A percentile compares a stretch with the other conserved stretches of the same genome.
Conservation (phyloP, 2,329 filamentous ascomycete genomes). For the Dryadomyces quercus-mongolicae region DNA sequence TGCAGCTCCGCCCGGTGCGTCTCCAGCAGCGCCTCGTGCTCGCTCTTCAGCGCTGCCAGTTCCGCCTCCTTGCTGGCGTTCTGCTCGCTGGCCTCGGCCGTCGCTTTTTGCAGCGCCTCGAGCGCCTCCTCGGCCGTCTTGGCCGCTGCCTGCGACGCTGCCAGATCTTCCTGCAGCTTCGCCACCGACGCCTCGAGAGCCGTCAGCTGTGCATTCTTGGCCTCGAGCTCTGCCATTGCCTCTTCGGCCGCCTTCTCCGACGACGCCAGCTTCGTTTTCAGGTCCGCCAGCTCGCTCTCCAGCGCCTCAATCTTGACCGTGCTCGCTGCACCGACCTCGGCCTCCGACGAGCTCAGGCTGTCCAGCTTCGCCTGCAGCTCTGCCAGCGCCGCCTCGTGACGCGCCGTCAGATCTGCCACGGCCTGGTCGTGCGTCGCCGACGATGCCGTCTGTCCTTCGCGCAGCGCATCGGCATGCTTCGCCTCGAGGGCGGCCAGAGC, state of each 20-base stretch:
- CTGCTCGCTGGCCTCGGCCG: conserved; percentile 34
- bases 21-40: conserved; percentile 26
- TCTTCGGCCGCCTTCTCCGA: conserved; percentile 31
- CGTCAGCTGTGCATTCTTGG: conserved; percentile 26
- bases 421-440: conserved; percentile 34
- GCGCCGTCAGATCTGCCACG: conserved; percentile 35
- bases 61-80: conserved; percentile 34
- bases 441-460: conserved; percentile 29
- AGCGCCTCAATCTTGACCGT: conserved; percentile 35
- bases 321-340: conserved; percentile 32
- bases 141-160: conserved; percentile 27
- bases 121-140: conserved; percentile 33
- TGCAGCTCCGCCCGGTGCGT: conserved; percentile 47
- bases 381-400: conserved; percentile 33
- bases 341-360: conserved; percentile 5
- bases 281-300: conserved; percentile 37
- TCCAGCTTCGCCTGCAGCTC: conserved; percentile 33
- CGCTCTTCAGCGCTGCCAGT: conserved; percentile 37
- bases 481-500: conserved; percentile 37
- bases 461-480: conserved; percentile 39
- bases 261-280: conserved; percentile 34
- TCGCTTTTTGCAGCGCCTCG: conserved; percentile 34
- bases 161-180: conserved; percentile 9
- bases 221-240: conserved; percentile 31
- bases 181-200: conserved; percentile 34